Evolutionary conservation across 2,329 filamentous ascomycete species (phyloP), one percentile per base, ranked within the genome.

Genomic region (Ceratocystiopsis sp.): DNA sequence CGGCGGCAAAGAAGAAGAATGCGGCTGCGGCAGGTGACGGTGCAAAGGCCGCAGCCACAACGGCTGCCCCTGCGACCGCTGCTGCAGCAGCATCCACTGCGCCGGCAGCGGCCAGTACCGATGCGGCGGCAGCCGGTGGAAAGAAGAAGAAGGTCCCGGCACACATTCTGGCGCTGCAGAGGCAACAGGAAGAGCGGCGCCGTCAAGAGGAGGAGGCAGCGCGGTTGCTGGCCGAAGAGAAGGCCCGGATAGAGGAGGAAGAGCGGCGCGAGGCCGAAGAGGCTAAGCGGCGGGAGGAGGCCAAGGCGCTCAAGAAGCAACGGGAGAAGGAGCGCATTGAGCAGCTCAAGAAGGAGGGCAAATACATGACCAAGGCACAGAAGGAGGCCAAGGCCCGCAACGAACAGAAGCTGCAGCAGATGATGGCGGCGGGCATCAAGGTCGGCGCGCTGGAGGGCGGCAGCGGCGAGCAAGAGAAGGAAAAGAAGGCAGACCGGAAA

Each of bases 131-230:
- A 0, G 65, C 71, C 25, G 78, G 75, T 38, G 67, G 65, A 46
- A 75, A 75, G 61, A 95, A 94, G 68, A 96, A 93, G 75, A 98
- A 96, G 67, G 53, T 96, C 16, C 81, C 83, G 13, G 68, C 83
- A 44, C 78, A 79, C 44, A 68, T 93, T 38, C 70, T 74, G 40
- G 67, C 78, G 38, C 65, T 93, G 32, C 83, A 89, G 64, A 83
- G 81, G 64, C 81, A 89, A 59, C 84, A 91, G 57, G 84, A 91
- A 57, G 80, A 82, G 51, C 63, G 83, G n/a, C 71, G 71, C 45
- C 69, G 65, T 51, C 65, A 63, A 45, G 68, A 80, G 53, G 80
- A 86, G 55, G 80, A 83, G 52, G 65, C 68, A 16, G 75, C 69
- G 41, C 65, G 65, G 15, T 48, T 66, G 4, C 60, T 61, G 6